Base-by-base conservation (phyloP, 1,284 basidiomycete species). In the Anthracocystis panici-leucophaei region DNA sequence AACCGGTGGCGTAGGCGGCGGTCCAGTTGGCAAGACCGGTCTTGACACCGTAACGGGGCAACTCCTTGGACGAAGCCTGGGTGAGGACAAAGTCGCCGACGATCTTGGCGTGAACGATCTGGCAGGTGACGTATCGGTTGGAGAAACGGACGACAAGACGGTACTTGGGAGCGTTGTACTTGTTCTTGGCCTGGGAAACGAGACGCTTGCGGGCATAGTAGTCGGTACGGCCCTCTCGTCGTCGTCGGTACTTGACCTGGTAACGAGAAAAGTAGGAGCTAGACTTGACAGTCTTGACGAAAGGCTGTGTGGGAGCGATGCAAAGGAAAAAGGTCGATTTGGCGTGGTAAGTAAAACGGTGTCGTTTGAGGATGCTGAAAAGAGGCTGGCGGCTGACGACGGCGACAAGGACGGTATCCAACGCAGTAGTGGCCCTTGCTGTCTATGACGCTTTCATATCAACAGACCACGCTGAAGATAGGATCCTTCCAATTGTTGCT, bases 21-120 rank as follows among this genome's bases (percentile, higher is more conserved):
- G 95, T 89, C 97, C 97, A 99, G 90, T 99, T 99, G 78, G 95
- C 95, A 54, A 99, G 89, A 88, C 97, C 97, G 87, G 99, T 95
- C 87, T 93, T 93, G 88, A 99, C 97, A 78, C 97, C 97, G 87
- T 97, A 99, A 85, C 91, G 90, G 65, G 94, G 93, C 54, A 99
- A 92, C 88, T 99, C 97, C 86, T 90, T 90, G 66, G 97, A 97
- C 77, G 74, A 73, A 45, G 83, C 82, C 69, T 84, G 82, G 72
- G 91, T 91, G 77, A 99, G 89, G 80, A 99, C 91, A 84, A 96
- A 92, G 88, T 99, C 97, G 81, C 97, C 97, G 84, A 95, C 93
- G 80, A 99, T 89, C 86, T 97, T 97, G 81, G 97, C 95, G 86
- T 97, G 97, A 86, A 95, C 90, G 83, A 99, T 92, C 88, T 99